Base-by-base conservation (phyloP, 805 yeast genomes). In the Millerago galiae region DNA sequence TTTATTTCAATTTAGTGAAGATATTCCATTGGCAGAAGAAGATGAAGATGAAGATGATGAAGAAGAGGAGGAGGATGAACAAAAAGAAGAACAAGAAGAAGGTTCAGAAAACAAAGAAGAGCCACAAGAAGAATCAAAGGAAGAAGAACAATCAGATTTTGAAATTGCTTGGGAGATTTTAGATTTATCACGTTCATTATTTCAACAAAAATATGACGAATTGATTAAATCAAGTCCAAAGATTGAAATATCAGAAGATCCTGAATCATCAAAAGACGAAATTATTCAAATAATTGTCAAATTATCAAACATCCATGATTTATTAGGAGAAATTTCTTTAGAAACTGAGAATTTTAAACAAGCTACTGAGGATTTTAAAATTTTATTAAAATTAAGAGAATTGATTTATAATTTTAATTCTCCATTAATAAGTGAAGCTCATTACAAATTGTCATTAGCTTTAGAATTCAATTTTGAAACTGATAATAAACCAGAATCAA, bases 151-250 rank as follows among this genome's bases (percentile, higher is more conserved):
- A 49, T 71, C 79, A 14, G 95, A 83, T 53, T 86, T 91, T 55
- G 95, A 84, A 58, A 76, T 81, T 14, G 95, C 96, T 0, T 85
- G 96, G 93, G 93, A 85, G 40, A 74, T 86, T 8, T 65, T 89
- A 15, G 96, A 90, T 57, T 67, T 86, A 32, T 75, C 96, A 2
- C 73, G 96, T 48, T 71, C 82, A 2, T 59, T 84, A 35, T 83
- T 77, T 51, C 80, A 77, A 56, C 15, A 44, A 13, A 38, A 44
- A 16, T 29, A 51, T 4, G 37, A 8, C 64, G 64, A 43, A 53
- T 52, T 32, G 62, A 26, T 12, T 7, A 21, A 29, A 6, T 31
- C 60, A 25, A 55, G 64, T 43, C 2, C 34, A 4, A 21, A 41
- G 11, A 36, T 43, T 3, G 42, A 33, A 1, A 31, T 43, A 5